Evolutionary conservation across 192 early-diverging fungal genomes (phyloP).

Genomic region (Polychytrium aggregatum): DNA sequence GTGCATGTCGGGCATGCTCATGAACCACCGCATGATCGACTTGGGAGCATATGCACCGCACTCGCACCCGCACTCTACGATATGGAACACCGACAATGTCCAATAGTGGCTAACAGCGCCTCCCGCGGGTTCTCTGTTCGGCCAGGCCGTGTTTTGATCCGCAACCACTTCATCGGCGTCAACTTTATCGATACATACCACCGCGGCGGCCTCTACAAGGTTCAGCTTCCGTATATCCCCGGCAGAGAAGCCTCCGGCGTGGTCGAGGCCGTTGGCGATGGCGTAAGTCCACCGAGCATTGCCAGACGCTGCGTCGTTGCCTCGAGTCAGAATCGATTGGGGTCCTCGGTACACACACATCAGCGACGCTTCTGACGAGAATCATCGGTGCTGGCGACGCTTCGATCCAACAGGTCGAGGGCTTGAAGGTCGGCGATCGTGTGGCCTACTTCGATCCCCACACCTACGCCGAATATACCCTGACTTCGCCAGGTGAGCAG

Average conservation of each 20-base stretch:
- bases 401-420: no score
- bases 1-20: no score
- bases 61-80: no score
- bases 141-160: constrained; percentile 48
- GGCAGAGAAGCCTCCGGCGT: constrained; percentile 74
- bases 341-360: no score
- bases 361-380: no score
- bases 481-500: constrained; percentile 13
- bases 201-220: constrained; percentile 63
- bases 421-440: constrained; percentile 65
- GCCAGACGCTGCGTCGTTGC: constrained; percentile 3
- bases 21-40: no score
- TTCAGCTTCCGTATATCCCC: constrained; percentile 50
- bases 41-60: no score
- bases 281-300: constrained; percentile 7
- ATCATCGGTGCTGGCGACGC: no score
- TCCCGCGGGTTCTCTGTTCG: no score
- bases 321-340: no score
- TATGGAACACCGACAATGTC: no score
- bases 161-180: constrained; percentile 65
- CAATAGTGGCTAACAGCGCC: no score
- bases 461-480: constrained; percentile 70
- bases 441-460: constrained; percentile 59
- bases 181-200: constrained; percentile 92
- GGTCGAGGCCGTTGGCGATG: constrained; percentile 63